These are phyloP conservation scores for Penicillium paxilli DNA, from an alignment of 495 filamentous ascomycete species.

Conservation along the genomic window DNA sequence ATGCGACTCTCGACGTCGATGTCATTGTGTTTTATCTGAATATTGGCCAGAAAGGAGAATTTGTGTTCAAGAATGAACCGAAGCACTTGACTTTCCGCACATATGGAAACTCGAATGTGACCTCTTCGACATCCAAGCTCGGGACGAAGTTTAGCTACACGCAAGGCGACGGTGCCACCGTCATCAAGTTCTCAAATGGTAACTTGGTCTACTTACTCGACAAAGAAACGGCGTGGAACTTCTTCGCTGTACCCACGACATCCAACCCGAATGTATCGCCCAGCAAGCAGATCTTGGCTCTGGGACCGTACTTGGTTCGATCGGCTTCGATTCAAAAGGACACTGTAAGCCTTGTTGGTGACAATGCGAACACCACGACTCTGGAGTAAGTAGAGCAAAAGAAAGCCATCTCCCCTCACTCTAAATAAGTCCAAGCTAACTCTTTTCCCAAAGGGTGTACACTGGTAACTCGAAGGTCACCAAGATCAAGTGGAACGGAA, in stretches of 20 bases:
- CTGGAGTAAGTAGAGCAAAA: slow-evolving; percentile 56
- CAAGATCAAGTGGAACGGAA: slow-evolving; percentile 57
- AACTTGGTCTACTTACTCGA: slow-evolving; percentile 56
- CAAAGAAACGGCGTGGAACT: slow-evolving; percentile 47
- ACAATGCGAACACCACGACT: slow-evolving; percentile 61
- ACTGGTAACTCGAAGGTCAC: slow-evolving; percentile 43
- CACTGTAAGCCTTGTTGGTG: slow-evolving; percentile 58
- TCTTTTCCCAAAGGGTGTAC: slow-evolving; percentile 39
- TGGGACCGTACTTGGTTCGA: slow-evolving; percentile 64
- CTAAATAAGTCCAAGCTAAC: not conserved
- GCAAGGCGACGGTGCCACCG: slow-evolving; percentile 36
- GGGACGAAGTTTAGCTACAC: slow-evolving; percentile 42
- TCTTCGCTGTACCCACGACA: slow-evolving; percentile 48
- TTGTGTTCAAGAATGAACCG: slow-evolving; percentile 49
- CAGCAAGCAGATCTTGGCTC: slow-evolving; percentile 63
- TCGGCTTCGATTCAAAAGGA: slow-evolving; percentile 48
- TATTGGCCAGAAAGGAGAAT: slow-evolving; percentile 57
- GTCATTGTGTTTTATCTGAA: slow-evolving; percentile 64
- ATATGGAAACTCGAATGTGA: slow-evolving; percentile 38
- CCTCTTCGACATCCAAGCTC: slow-evolving; percentile 46
- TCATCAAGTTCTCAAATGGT: slow-evolving; percentile 50
- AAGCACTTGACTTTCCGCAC: slow-evolving; percentile 44
- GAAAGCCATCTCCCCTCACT: not conserved
- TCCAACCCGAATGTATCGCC: slow-evolving; percentile 30
- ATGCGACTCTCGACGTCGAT: slow-evolving; percentile 38